Conservation (phyloP, 768 basidiomycete species). For the Amanita jacksonii region DNA sequence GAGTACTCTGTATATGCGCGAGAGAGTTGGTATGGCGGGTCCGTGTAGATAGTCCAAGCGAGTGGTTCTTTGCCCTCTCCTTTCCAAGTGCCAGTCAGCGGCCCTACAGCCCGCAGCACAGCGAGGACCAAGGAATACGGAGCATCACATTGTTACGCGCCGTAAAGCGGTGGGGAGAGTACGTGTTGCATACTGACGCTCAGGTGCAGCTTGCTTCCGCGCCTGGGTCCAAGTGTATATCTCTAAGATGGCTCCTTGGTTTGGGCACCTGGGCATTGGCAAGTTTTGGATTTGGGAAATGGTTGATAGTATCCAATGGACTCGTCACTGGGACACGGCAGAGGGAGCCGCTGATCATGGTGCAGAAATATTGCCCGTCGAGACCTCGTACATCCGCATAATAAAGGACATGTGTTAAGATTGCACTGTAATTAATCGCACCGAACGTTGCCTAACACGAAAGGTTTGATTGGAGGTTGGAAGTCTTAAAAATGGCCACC, state of each 20-base stretch:
- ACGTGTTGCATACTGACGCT: too few species aligned
- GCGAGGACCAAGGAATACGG: slow-evolving; percentile 52
- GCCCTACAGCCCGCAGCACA: slow-evolving; percentile 58
- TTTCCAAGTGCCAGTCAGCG: slow-evolving; percentile 41
- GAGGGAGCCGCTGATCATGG: slow-evolving; percentile 11
- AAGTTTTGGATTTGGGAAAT: slow-evolving; percentile 76
- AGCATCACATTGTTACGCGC: slow-evolving; percentile 50
- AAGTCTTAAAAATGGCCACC: too few species aligned
- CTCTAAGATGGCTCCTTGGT: slow-evolving; percentile 64
- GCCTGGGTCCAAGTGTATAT: slow-evolving; percentile 68
- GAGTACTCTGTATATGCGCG: slow-evolving; percentile 28
- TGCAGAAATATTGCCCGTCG: background rate
- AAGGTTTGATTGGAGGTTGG: too few species aligned
- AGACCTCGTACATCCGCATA: background rate
- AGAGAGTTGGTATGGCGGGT: slow-evolving; percentile 52
- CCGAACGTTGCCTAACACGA: too few species aligned
- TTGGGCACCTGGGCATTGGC: slow-evolving; percentile 50
- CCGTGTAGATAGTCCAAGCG: slow-evolving; percentile 59
- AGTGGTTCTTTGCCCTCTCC: slow-evolving; percentile 39
- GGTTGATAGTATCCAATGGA: slow-evolving; percentile 51
- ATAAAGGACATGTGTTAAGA: too few species aligned
- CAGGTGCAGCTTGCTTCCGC: slow-evolving; percentile 73
- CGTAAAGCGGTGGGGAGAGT: slow-evolving; percentile 56
- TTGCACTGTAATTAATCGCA: too few species aligned
- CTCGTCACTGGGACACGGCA: slow-evolving; percentile 51